Conservation (phyloP, 2,329 filamentous ascomycete genomes). For the Trichoderma sp. region DNA sequence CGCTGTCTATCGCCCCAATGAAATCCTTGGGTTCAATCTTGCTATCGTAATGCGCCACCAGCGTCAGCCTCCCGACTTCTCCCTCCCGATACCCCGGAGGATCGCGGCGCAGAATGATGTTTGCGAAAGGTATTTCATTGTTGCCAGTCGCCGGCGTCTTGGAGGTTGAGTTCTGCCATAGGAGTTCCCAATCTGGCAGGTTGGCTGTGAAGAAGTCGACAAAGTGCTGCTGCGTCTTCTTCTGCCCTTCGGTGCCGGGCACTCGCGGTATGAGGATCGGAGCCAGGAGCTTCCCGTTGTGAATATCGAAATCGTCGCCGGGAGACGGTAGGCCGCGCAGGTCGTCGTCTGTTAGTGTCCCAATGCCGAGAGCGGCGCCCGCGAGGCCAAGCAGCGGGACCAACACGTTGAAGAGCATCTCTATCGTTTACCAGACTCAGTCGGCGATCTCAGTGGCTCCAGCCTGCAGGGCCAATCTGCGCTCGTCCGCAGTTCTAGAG, state of each 20-base stretch:
- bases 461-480: neutral
- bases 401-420: conserved; percentile 21
- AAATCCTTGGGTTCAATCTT: conserved; percentile 80
- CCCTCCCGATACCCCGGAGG: conserved; percentile 77
- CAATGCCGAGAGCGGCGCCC: conserved; percentile 41
- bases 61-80: conserved; percentile 76
- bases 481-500: neutral
- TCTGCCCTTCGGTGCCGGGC: conserved; percentile 77
- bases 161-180: conserved; percentile 87
- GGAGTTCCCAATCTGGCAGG: conserved; percentile 76
- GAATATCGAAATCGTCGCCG: conserved; percentile 75
- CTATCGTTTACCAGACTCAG: neutral
- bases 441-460: neutral
- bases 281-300: conserved; percentile 72
- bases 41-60: conserved; percentile 94
- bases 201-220: conserved; percentile 73
- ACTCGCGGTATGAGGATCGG: conserved; percentile 89
- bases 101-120: conserved; percentile 83
- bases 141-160: conserved; percentile 75
- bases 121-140: conserved; percentile 76
- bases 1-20: conserved; percentile 90
- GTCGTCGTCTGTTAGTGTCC: conserved; percentile 70
- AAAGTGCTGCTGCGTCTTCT: conserved; percentile 76
- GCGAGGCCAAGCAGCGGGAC: conserved; percentile 24
- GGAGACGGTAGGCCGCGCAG: conserved; percentile 72